These are phyloP conservation scores for Microascus cirrosus DNA, from an alignment of 2,329 filamentous ascomycete species.

Conservation along the genomic window DNA sequence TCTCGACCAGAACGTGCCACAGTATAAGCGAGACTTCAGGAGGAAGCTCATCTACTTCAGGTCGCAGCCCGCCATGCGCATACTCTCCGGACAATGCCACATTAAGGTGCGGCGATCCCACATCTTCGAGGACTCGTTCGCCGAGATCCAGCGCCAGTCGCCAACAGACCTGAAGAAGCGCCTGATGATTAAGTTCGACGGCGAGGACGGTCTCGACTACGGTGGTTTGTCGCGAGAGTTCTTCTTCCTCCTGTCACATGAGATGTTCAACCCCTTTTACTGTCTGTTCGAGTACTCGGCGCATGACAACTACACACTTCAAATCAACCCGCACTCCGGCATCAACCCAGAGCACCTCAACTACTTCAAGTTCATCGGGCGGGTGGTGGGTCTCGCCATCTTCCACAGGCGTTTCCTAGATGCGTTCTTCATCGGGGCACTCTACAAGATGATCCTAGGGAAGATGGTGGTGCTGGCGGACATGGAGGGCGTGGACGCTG, in stretches of 20 bases:
- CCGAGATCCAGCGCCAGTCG: conserved; percentile 94
- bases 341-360: conserved; percentile 99
- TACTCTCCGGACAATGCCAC: conserved; percentile 91
- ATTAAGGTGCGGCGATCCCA: conserved; percentile 94
- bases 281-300: conserved; percentile 99
- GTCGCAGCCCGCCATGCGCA: conserved; percentile 91
- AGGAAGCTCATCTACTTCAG: conserved; percentile 98
- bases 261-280: conserved; percentile 99
- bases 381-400: conserved; percentile 91
- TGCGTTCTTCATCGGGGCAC: conserved; percentile 96
- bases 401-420: conserved; percentile 97
- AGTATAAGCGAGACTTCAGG: conserved; percentile 98
- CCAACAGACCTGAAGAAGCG: conserved; percentile 95
- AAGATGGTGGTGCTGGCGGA: conserved; percentile 87
- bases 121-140: conserved; percentile 98
- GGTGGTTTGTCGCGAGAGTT: conserved; percentile 96
- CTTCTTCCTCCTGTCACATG: conserved; percentile 97
- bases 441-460: conserved; percentile 98
- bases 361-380: conserved; percentile 99
- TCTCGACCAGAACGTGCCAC: conserved; percentile 92
- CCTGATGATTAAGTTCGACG: conserved; percentile 99
- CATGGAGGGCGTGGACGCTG: conserved; percentile 98
- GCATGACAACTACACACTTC: conserved; percentile 98
- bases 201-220: conserved; percentile 95
- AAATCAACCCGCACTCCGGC: conserved; percentile 98